These are phyloP conservation scores for Staphylotrichum longicolle DNA, from an alignment of 495 filamentous ascomycete species.

Conservation along the genomic window DNA sequence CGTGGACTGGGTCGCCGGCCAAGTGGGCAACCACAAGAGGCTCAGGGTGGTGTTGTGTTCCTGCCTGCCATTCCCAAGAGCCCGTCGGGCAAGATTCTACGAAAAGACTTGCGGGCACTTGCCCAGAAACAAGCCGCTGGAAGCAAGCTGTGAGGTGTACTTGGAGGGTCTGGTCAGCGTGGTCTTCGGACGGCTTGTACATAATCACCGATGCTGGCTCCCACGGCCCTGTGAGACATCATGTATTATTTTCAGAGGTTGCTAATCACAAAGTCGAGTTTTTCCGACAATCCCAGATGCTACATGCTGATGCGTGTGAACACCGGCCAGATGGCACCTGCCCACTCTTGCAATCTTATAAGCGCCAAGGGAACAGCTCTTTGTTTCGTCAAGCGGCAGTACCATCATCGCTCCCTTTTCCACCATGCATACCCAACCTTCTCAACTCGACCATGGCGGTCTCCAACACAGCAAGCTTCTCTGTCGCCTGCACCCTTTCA, in stretches of 20 bases:
- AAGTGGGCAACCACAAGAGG: slow-evolving; percentile 68
- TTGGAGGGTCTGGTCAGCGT: background rate
- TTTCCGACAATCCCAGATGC: no score
- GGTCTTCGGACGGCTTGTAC: no score
- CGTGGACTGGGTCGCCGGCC: slow-evolving; percentile 36
- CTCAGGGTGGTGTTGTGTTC: slow-evolving; percentile 72
- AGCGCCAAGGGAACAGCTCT: no score
- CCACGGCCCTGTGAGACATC: no score
- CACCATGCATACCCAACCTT: background rate
- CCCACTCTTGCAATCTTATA: no score
- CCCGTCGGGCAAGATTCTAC: slow-evolving; percentile 77
- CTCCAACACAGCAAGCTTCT: slow-evolving; percentile 14
- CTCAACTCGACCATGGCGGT: slow-evolving; percentile 10
- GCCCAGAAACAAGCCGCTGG: slow-evolving; percentile 26
- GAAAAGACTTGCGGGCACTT: slow-evolving; percentile 51
- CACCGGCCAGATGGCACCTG: no score
- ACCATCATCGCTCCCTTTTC: background rate
- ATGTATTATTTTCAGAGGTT: no score
- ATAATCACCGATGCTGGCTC: no score
- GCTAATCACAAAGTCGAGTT: no score
- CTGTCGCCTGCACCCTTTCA: slow-evolving; percentile 2
- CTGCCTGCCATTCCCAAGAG: slow-evolving; percentile 79
- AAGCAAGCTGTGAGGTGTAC: slow-evolving; percentile 24
- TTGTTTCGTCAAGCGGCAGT: background rate
- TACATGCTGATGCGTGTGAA: no score